Percentiles rank a stretch among this genome's conserved stretches.
Conservation (phyloP, 345 rosid species). For the Odontarrhena argentea region DNA sequence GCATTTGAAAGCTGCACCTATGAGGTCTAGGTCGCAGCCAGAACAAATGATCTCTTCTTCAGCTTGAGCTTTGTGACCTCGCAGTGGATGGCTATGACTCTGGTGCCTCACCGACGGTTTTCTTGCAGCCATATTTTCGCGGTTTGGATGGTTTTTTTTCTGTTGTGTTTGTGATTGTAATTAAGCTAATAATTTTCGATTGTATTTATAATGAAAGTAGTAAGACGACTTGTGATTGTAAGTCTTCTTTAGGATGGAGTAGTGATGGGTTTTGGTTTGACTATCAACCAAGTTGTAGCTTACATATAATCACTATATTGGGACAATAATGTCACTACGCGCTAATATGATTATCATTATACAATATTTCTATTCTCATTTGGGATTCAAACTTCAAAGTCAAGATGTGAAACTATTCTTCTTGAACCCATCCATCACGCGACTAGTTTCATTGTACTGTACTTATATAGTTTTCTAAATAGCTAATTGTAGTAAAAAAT, state of each 20-base stretch:
- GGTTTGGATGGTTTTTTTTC: background rate
- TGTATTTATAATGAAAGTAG: conserved; percentile 24
- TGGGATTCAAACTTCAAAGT: conserved; percentile 27
- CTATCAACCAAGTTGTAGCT: conserved; percentile 31
- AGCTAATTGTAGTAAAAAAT: conserved; percentile 11
- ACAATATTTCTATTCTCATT: background rate
- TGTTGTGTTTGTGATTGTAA: background rate
- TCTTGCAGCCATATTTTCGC: conserved; percentile 32
- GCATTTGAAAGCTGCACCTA: conserved; percentile 41
- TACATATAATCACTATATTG: conserved; percentile 7
- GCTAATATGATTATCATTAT: background rate
- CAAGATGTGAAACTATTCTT: conserved; percentile 21
- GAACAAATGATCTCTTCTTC: conserved; percentile 41
- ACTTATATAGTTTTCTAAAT: background rate
- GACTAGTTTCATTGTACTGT: background rate
- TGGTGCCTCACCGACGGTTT: conserved; percentile 39
- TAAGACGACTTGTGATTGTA: conserved; percentile 5
- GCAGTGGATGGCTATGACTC: conserved; percentile 40
- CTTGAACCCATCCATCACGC: conserved; percentile 19
- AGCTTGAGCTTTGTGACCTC: conserved; percentile 32
- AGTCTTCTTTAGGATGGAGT: conserved; percentile 20
- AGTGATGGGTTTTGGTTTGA: conserved; percentile 31
- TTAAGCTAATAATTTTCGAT: conserved; percentile 7
- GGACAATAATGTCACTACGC: conserved; percentile 19
- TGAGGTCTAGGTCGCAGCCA: conserved; percentile 38